These are phyloP conservation scores for Gonapodya prolifera DNA, from an alignment of 192 early-diverging fungal species.

Conservation along the genomic window DNA sequence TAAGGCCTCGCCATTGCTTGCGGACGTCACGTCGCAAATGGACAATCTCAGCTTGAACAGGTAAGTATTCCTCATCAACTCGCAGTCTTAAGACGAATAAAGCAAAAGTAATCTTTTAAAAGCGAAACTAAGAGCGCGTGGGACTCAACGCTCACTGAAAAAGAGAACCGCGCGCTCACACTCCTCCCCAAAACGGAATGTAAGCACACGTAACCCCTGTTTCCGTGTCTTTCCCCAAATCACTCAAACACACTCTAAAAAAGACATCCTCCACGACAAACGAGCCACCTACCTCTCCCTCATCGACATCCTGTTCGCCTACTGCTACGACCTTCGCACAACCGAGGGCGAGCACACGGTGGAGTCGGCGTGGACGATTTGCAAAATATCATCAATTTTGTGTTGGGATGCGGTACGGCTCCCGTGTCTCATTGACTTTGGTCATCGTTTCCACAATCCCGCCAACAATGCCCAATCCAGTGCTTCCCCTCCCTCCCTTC, in stretches of 20 bases:
- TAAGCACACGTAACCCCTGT: constrained; percentile 18
- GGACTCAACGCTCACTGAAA: constrained; percentile 54
- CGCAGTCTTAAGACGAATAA: too few relatives aligned
- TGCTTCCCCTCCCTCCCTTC: constrained; percentile 51
- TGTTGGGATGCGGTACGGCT: constrained; percentile 58
- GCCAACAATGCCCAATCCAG: constrained; percentile 14
- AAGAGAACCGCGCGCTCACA: constrained; percentile 60
- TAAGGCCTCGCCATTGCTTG: too few relatives aligned
- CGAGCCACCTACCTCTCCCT: constrained; percentile 65
- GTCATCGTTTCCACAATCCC: neutral
- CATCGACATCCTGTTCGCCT: constrained; percentile 84
- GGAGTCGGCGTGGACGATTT: constrained; percentile 84
- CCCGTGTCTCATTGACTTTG: neutral
- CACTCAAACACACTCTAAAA: neutral
- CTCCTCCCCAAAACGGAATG: constrained; percentile 68
- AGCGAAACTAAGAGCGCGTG: too few relatives aligned
- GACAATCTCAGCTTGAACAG: too few relatives aligned
- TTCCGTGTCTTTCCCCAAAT: neutral
- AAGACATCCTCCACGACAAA: neutral
- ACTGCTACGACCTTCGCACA: constrained; percentile 75
- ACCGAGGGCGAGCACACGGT: constrained; percentile 74
- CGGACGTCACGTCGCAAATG: too few relatives aligned
- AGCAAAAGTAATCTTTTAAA: too few relatives aligned
- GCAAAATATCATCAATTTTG: constrained; percentile 62
- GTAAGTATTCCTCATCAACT: too few relatives aligned